Evolutionary conservation across 257 asterid species (phyloP).

Genomic region (Ligustrum vulgare): DNA sequence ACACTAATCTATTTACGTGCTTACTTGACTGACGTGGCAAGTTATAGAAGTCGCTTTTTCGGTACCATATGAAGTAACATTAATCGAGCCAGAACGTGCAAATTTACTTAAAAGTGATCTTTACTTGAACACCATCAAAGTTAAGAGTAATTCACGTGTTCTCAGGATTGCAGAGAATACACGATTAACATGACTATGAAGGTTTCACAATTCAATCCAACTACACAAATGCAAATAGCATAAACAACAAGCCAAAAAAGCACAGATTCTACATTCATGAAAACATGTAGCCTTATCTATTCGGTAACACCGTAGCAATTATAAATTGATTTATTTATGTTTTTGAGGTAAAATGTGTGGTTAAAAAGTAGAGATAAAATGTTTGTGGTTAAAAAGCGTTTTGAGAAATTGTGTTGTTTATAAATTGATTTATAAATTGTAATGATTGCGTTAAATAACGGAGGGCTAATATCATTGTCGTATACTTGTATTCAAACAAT

Average conservation of each 20-base stretch:
- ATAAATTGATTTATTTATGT: too few relatives aligned
- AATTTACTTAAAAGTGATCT: not conserved
- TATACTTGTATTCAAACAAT: not conserved
- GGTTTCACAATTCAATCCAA: not conserved
- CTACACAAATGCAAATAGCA: not conserved
- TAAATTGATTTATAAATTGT: too few relatives aligned
- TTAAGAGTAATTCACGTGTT: not conserved
- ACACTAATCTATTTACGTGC: too few relatives aligned
- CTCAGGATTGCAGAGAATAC: not conserved
- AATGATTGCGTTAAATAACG: too few relatives aligned
- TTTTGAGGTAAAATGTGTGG: too few relatives aligned
- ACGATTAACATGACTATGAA: not conserved
- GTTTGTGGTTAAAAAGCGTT: too few relatives aligned
- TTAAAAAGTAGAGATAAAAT: too few relatives aligned
- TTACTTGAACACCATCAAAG: slow-evolving; percentile 3
- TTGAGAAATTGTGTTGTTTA: too few relatives aligned
- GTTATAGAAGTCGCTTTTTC: not conserved
- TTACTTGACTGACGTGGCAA: not conserved
- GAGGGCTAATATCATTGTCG: not conserved
- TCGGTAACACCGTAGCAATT: too few relatives aligned
- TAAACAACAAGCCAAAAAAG: not conserved
- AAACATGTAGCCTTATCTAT: not conserved
- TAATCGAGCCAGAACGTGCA: not conserved
- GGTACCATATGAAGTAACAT: not conserved
- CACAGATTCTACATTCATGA: not conserved